Conservation (phyloP, 2,329 filamentous ascomycete species). For the Diatrype stigma region DNA sequence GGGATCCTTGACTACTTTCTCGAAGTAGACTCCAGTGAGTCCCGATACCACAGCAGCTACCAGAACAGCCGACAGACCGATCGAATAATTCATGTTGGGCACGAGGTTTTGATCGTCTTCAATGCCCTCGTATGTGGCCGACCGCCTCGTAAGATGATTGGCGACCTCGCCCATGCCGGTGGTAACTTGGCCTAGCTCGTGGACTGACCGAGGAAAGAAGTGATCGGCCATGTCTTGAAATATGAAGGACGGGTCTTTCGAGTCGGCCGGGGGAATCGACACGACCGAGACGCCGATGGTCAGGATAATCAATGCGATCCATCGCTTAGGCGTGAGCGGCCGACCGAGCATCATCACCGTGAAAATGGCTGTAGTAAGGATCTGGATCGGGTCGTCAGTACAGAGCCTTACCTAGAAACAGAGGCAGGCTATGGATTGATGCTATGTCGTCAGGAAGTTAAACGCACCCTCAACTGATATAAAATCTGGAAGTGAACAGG, state of each 20-base stretch:
- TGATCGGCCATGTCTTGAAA: constrained; percentile 61
- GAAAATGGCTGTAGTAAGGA: constrained; percentile 84
- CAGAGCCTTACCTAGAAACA: not conserved
- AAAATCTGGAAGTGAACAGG: constrained; percentile 91
- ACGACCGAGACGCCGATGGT: constrained; percentile 81
- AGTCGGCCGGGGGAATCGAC: constrained; percentile 64
- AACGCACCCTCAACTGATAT: constrained; percentile 77
- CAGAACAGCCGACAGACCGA: constrained; percentile 76
- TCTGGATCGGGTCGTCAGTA: constrained; percentile 39
- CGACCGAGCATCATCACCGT: constrained; percentile 74
- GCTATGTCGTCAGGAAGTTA: constrained; percentile 4
- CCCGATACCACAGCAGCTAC: constrained; percentile 77
- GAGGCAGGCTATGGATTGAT: not conserved
- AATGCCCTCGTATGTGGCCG: constrained; percentile 89
- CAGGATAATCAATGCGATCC: constrained; percentile 74
- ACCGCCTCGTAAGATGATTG: constrained; percentile 54
- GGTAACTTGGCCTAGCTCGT: constrained; percentile 66
- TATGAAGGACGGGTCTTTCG: constrained; percentile 53
- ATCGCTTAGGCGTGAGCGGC: constrained; percentile 67
- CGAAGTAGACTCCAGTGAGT: constrained; percentile 80
- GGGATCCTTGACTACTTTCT: constrained; percentile 90
- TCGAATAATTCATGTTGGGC: constrained; percentile 66
- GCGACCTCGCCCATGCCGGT: constrained; percentile 47
- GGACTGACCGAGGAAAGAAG: constrained; percentile 74
- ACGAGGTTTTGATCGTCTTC: constrained; percentile 55